phyloP scores from a whole-genome alignment of 2,329 filamentous ascomycete genomes.

The Aschersonia sp. region DNA sequence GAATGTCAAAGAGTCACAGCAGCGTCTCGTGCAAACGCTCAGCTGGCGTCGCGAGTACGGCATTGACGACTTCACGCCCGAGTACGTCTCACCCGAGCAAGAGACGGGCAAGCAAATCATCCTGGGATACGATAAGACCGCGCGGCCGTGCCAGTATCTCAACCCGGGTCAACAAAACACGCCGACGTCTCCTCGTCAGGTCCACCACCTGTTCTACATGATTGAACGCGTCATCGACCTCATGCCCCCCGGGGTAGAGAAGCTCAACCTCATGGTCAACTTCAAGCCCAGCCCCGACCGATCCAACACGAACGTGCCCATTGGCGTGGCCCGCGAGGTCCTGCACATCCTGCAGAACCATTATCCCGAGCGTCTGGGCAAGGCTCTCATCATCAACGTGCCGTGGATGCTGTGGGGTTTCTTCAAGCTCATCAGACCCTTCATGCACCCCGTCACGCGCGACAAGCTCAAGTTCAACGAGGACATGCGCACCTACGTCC shows the following conservation, averaged over 20 bases:
- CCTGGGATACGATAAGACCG: conserved; percentile 73
- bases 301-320: conserved; percentile 56
- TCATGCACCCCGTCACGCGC: conserved; percentile 88
- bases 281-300: conserved; percentile 70
- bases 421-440: conserved; percentile 90
- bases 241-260: conserved; percentile 79
- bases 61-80: conserved; percentile 61
- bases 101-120: conserved; percentile 93
- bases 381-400: conserved; percentile 79
- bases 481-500: conserved; percentile 71
- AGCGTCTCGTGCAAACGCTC: conserved; percentile 68
- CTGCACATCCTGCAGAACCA: conserved; percentile 86
- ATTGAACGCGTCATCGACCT: conserved; percentile 79
- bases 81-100: conserved; percentile 87
- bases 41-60: conserved; percentile 88
- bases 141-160: conserved; percentile 81
- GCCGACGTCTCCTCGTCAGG: conserved; percentile 68
- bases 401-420: conserved; percentile 87
- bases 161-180: conserved; percentile 89
- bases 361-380: conserved; percentile 84
- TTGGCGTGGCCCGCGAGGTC: conserved; percentile 70
- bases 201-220: conserved; percentile 94
- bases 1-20: conserved; percentile 59
- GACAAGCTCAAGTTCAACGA: conserved; percentile 98
- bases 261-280: conserved; percentile 75